Evolutionary conservation across 2,329 filamentous ascomycete genomes (phyloP), one percentile per base, ranked within the genome.

Genomic region (Penicillium sp.): DNA sequence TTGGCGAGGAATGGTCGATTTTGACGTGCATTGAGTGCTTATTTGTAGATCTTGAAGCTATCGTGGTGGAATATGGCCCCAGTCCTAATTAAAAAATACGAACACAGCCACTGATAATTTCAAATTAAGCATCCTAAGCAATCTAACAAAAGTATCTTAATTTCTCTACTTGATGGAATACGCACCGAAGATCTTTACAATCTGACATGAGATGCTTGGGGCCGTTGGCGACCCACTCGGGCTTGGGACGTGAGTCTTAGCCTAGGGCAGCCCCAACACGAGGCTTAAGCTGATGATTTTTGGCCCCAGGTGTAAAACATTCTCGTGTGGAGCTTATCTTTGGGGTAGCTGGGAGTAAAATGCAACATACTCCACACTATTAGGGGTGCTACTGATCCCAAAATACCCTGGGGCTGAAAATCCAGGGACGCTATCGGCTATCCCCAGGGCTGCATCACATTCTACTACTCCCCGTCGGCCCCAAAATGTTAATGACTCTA

Each of bases 41-140:
- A 47, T 47, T 47, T 41, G 14, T 47, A 47, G 18, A 40, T 27
- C 41, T 47, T 41, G 12, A 36, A 36, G 8, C 45, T 14, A 16
- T 27, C 30, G 31, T 14, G 19, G 25, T 1, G 22, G 37, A 22
- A 36, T 37, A 46, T 46, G 19, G 42, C 42, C 42, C 42, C 30
- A 22, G 37, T 49, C 16, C 16, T 14, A 33, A 38, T 29, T 22
- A 11, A 42, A 2, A 30, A 43, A 43, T 12, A 27, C 14, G 34
- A 34, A 39, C 46, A 49, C 27, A 35, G 46, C 33, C 42, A 36
- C 36, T 28, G 35, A 41, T 35, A 22, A n/a, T 30, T 12, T 28
- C 25, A 41, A 30, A 30, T 8, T 8, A 22, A 22, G 19, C 19
- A 22, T 22, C 5, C 5, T 8, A 9, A 13, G 12, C 28, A 30